Base-by-base conservation (phyloP, 805 yeast species). In the Suhomyces prunicola region DNA sequence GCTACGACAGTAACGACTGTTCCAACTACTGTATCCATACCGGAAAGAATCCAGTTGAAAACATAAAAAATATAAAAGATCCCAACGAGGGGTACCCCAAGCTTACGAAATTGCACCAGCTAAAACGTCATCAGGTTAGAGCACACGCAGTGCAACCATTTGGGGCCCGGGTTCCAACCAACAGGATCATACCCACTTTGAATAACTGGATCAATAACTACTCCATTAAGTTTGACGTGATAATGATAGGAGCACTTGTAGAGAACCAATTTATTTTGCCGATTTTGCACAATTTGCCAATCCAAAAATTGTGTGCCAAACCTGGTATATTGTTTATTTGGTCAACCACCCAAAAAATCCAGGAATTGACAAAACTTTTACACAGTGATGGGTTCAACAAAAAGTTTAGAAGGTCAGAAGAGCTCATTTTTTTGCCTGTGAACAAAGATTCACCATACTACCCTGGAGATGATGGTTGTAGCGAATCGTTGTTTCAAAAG, bases 301-400 rank as follows among this genome's bases (percentile, higher is more conserved):
- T 92, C 5, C 86, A 84, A 57, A 83, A 77, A 61, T 71, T 92
- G 31, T 83, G 94, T 51, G 80, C 96, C 1, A 87, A 86, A 57
- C 97, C 97, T 0, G 96, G 97, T 0, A 86, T 90, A 55, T 65
- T 91, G 24, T 90, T 88, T 62, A 80, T 92, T 50, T 92, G 97
- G 97, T 88, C 96, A 0, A 85, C 94, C 8, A 83, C 90, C 5
- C 81, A 83, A 52, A 83, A 87, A 62, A 84, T 90, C 50, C 77
- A 81, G 52, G 88, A 86, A 62, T 70, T 88, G 39, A 79, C 83
- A 36, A 78, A 71, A 52, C 69, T 82, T 63, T 78, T 83, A 36
- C 79, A 73, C 60, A 82, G 60, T 42, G 87, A 52, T 63, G 61
- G 60, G 40, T 82, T 81, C 78, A 71, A 79, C 47, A 85, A 74